These are phyloP conservation scores for Ilex paraguariensis DNA, from an alignment of 305 asterid genomes.

Conservation along the genomic window DNA sequence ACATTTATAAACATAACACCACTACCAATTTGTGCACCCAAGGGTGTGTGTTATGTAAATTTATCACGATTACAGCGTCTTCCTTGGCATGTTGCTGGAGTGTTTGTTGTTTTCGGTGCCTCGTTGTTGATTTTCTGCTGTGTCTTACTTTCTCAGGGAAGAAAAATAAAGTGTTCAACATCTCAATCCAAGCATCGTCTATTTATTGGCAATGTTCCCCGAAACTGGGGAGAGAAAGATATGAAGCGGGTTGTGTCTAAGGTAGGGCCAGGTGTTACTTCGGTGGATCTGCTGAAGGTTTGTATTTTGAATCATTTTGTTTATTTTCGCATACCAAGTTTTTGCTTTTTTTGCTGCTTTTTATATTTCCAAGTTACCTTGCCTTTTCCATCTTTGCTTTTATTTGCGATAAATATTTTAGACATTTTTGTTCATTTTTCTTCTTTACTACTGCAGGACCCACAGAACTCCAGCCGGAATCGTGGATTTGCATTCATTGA, in stretches of 20 bases:
- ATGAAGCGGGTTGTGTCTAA: slow-evolving; percentile 61
- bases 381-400: slow-evolving; percentile 6
- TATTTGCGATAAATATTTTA: too few species aligned
- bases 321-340: background rate
- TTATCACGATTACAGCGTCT: too few species aligned
- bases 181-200: slow-evolving; percentile 91
- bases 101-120: too few species aligned
- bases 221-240: slow-evolving; percentile 83
- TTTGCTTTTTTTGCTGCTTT: background rate
- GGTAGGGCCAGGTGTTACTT: slow-evolving; percentile 82
- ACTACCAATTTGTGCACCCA: too few species aligned
- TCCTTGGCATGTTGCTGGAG: too few species aligned
- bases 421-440: slow-evolving; percentile 3
- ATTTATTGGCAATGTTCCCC: slow-evolving; percentile 91
- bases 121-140: background rate
- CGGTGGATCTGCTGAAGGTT: slow-evolving; percentile 84
- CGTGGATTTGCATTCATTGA: slow-evolving; percentile 95
- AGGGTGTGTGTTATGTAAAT: too few species aligned
- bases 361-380: background rate
- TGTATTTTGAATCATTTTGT: background rate
- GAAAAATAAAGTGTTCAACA: slow-evolving; percentile 73
- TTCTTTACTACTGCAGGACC: slow-evolving; percentile 48
- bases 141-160: slow-evolving; percentile 47
- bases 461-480: slow-evolving; percentile 73
- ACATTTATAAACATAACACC: too few species aligned